Percentiles rank a stretch among this genome's conserved stretches.
Evolutionary conservation across 768 basidiomycete species (phyloP).

Genomic region (Lyophyllum atratum): DNA sequence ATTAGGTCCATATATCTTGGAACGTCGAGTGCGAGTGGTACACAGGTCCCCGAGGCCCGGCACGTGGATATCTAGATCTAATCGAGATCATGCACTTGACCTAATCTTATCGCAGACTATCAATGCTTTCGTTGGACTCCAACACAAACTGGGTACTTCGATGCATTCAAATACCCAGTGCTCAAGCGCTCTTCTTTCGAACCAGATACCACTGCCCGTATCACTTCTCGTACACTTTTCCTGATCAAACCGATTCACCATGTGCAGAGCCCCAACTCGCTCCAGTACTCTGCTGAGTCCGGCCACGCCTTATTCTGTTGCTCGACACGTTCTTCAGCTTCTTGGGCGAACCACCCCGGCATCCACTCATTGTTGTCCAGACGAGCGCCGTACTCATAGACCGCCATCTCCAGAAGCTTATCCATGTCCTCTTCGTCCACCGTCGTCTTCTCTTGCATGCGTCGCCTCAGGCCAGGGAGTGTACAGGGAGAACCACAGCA

Average conservation of each 20-base stretch:
- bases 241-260: background rate
- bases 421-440: slow-evolving; percentile 43
- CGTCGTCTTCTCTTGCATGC: slow-evolving; percentile 38
- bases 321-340: slow-evolving; percentile 24
- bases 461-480: slow-evolving; percentile 22
- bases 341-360: slow-evolving; percentile 28
- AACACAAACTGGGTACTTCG: too few species aligned
- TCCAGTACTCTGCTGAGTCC: slow-evolving; percentile 2
- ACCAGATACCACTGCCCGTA: too few species aligned
- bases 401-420: slow-evolving; percentile 40
- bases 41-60: too few species aligned
- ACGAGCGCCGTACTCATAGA: slow-evolving; percentile 21
- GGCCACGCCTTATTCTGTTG: slow-evolving; percentile 20
- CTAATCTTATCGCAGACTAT: too few species aligned
- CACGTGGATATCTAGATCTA: too few species aligned
- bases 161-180: too few species aligned
- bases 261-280: slow-evolving; percentile 9
- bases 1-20: too few species aligned
- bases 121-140: too few species aligned
- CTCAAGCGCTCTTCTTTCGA: too few species aligned
- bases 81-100: too few species aligned
- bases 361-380: slow-evolving; percentile 28
- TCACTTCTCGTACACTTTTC: too few species aligned
- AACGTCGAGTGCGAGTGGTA: too few species aligned
- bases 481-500: slow-evolving; percentile 38